Base-by-base conservation (phyloP, 2,329 filamentous ascomycete genomes). In the Colletotrichum nymphaeae region DNA sequence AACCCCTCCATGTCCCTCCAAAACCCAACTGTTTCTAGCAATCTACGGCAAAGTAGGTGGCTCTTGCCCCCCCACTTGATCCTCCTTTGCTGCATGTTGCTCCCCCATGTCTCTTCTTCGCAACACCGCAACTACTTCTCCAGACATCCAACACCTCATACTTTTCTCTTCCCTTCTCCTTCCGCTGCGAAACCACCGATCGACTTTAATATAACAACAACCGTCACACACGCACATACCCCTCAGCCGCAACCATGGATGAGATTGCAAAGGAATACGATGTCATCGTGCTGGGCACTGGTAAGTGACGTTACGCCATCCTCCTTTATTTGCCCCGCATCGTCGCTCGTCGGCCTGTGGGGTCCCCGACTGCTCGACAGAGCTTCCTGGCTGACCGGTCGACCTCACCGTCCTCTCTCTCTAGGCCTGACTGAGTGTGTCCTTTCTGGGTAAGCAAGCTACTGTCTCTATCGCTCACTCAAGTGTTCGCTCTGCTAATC, bases 231-330 rank as follows among this genome's bases (percentile, higher is more conserved):
- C 42, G 42, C 42, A 49, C 19, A 72, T 35, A 53, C 22, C 53
- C 59, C 55, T 66, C 85, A 66, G 67, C 75, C 73, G 74, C 75
- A 81, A 90, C 76, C 86, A 98, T 98, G 97, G 97, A 98, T 83
- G 97, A 98, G 86, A 98, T 99, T 83, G 95, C 95, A 78, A 94
- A 95, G 83, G 95, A 98, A 86, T 99, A 99, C 90, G 97, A 99
- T 90, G 94, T 98, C 85, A 92, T 99, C 83, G 97, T 99, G 83
- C 92, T 99, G 84, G 97, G 97, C 90, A 99, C 97, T 84, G 95
- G 95, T 98, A 89, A 46, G 71, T 73, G 71, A 73, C 82, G 91
- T 86, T 79, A 80, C 75, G 78, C 81, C 70, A 30, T 52, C 71
- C 63, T 46, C 66, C 55, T 52, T 57, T 65, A 53, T 55, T 35